Base-by-base conservation (phyloP, 306 rosid species). In the Trifolium pratense region DNA sequence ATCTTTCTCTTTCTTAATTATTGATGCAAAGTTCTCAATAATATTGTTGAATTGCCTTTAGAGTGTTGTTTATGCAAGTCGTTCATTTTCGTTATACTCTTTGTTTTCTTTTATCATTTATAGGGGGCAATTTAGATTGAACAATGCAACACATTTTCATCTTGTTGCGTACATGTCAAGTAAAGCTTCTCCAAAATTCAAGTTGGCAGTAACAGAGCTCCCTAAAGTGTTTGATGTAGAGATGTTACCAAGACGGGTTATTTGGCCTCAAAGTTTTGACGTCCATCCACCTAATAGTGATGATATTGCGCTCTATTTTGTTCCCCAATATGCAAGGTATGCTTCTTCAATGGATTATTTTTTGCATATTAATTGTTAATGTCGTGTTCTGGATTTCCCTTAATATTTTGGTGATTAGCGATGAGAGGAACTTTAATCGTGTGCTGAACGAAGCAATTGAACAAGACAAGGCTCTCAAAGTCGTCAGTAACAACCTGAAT, bases 321-420 rank as follows among this genome's bases (percentile, higher is more conserved):
- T 78, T 0, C 86, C 86, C 25, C 43, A 25, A n/a, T 78, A 29
- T 46, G 83, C 74, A 55, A 68, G 83, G 86, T 78, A 49, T 45
- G 79, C 46, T 45, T 61, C n/a, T 39, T 62, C 64, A 29, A 63
- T 25, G 26, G 32, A 75, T 48, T 74, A 46, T 74, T 37, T 46
- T 60, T n/a, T 29, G 21, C 51, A 43, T 20, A 13, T 17, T 80
- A 17, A 49, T 9, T 57, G 20, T 11, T 68, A 49, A 43, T 59
- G 59, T 57, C 42, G 5, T 66, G 36, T 36, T 73, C 43, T 48
- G 18, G 15, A 58, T 42, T 66, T 37, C 46, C 58, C 25, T 58
- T 66, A 5, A 20, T 60, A 57, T 46, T 11, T 39, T 56, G n/a
- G 4, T 40, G 29, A 29, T 60, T 48, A 77, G 85, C 60, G 85